Percentiles rank a stretch among this genome's conserved stretches.
Conservation (phyloP, 1,139 yeast species). For the Protomyces lactucae-debilis region DNA sequence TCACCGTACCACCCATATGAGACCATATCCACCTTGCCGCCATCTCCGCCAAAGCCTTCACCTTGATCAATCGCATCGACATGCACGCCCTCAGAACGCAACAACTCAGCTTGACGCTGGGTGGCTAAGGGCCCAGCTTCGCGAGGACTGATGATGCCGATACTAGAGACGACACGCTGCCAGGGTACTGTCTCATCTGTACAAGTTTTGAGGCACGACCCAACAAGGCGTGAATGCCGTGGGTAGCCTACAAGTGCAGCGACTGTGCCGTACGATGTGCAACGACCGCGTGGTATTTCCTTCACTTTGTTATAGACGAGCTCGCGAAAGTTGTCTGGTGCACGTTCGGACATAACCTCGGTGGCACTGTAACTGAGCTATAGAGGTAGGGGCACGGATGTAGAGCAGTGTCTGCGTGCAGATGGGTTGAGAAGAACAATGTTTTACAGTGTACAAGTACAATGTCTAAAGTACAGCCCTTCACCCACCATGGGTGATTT, state of each 20-base stretch:
- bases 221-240: constrained; percentile 18
- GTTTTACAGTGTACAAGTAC: not conserved
- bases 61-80: not conserved
- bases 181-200: constrained; percentile 12
- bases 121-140: constrained; percentile 16
- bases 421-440: too few species aligned
- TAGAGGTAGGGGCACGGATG: too few species aligned
- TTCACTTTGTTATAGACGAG: constrained; percentile 14
- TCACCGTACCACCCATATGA: constrained; percentile 18
- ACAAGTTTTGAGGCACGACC: constrained; percentile 6
- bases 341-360: not conserved
- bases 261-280: constrained; percentile 5
- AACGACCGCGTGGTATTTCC: constrained; percentile 1
- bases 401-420: too few species aligned
- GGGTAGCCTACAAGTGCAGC: constrained; percentile 20
- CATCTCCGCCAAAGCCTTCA: constrained; percentile 19
- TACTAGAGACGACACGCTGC: constrained; percentile 13
- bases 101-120: constrained; percentile 7
- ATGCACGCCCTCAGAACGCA: constrained; percentile 13
- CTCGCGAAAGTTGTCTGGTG: constrained; percentile 16
- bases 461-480: not conserved
- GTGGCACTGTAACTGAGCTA: too few species aligned
- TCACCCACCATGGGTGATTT: constrained; percentile 12
- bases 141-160: constrained; percentile 23
- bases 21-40: constrained; percentile 15